These are phyloP conservation scores for Diplodia corticola DNA, from an alignment of 2,329 filamentous ascomycete species.

Conservation along the genomic window DNA sequence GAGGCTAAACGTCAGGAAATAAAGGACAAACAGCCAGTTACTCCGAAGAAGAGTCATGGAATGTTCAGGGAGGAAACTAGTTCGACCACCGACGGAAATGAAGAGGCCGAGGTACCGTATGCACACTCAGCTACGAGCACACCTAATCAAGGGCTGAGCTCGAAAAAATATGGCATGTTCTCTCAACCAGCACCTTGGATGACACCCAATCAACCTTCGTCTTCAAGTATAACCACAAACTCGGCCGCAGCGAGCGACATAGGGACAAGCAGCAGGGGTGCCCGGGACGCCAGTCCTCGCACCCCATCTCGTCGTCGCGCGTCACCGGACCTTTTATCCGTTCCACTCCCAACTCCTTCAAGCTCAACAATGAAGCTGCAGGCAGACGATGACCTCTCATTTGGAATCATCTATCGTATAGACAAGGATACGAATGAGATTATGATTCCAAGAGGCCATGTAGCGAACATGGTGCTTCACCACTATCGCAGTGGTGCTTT, in stretches of 20 bases:
- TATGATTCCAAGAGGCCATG: neutral
- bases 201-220: neutral
- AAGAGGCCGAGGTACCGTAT: neutral
- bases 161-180: neutral
- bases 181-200: neutral
- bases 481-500: neutral
- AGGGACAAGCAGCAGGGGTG: neutral
- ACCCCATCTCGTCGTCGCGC: neutral
- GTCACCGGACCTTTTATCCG: neutral
- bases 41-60: neutral
- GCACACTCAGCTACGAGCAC: neutral
- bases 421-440: neutral
- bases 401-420: neutral
- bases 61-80: neutral
- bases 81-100: neutral
- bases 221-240: neutral
- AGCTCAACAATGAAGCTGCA: neutral
- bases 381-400: neutral
- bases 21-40: neutral
- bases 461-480: neutral
- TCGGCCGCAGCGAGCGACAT: neutral
- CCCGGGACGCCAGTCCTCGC: neutral
- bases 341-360: neutral
- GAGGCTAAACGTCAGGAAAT: neutral
- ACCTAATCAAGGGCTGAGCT: neutral